phyloP scores from a whole-genome alignment of 371 early-diverging fungal genomes.

The Apophysomyces variabilis region DNA sequence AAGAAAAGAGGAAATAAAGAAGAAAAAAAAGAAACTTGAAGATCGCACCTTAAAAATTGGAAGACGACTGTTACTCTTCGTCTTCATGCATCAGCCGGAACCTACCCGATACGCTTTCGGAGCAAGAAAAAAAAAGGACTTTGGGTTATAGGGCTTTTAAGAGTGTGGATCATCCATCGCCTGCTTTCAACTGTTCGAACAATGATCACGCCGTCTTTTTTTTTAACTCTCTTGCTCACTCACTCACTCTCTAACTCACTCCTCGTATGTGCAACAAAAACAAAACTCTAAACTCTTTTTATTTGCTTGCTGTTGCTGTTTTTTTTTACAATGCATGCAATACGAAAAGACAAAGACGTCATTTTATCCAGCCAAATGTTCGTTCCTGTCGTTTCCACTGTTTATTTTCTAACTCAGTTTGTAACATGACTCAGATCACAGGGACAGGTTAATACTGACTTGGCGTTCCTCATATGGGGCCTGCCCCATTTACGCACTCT shows the following conservation, averaged over 20 bases:
- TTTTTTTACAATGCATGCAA: conserved; percentile 8
- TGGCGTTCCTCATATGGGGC: conserved; percentile 22
- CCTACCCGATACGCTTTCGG: conserved; percentile 8
- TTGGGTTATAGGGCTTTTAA: not conserved
- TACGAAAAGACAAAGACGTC: conserved; percentile 10
- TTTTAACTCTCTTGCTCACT: not conserved
- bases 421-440: conserved; percentile 8
- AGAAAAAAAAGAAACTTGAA: conserved; percentile 2
- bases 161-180: conserved; percentile 5
- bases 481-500: conserved; percentile 78
- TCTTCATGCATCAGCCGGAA: conserved; percentile 9
- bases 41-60: conserved; percentile 10
- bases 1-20: conserved; percentile 12
- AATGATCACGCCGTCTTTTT: conserved; percentile 11
- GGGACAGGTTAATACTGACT: conserved; percentile 3
- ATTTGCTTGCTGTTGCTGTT: no score
- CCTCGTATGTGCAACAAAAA: conserved; percentile 1
- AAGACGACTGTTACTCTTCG: conserved; percentile 14
- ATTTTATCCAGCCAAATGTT: not conserved
- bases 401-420: conserved; percentile 2
- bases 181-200: not conserved
- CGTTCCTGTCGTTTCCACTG: not conserved
- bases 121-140: not conserved
- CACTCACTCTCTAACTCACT: not conserved
- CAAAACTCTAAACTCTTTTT: not conserved